These are phyloP conservation scores for Cutaneotrichosporon cavernicola DNA, from an alignment of 1,284 basidiomycete genomes.

Conservation along the genomic window DNA sequence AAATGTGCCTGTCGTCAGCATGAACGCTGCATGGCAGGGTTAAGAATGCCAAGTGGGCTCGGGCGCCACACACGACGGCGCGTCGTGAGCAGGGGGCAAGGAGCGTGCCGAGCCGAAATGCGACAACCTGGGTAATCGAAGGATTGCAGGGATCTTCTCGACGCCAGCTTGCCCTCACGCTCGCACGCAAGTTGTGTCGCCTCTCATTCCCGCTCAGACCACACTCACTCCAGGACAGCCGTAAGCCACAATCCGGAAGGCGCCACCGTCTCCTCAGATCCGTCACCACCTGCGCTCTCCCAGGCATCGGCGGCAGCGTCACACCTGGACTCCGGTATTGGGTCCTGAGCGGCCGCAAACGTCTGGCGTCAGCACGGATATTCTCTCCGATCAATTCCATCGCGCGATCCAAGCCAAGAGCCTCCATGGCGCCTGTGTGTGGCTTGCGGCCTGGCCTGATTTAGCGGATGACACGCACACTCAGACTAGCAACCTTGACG, in stretches of 20 bases:
- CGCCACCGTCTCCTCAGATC: constrained; percentile 56
- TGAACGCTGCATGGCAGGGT: background rate
- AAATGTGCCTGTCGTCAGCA: constrained; percentile 61
- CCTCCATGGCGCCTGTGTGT: background rate
- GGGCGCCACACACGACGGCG: too few species aligned
- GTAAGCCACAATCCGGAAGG: constrained; percentile 84
- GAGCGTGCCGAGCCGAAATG: background rate
- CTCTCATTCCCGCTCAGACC: background rate
- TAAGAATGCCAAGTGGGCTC: background rate
- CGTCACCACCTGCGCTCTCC: constrained; percentile 45
- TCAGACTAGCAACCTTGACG: constrained; percentile 43
- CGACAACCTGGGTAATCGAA: background rate
- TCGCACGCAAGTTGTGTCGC: background rate
- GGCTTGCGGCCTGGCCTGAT: background rate
- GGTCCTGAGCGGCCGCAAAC: constrained; percentile 29
- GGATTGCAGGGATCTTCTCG: background rate
- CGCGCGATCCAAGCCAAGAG: background rate
- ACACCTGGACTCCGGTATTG: background rate
- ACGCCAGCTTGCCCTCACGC: background rate
- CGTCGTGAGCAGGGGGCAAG: background rate
- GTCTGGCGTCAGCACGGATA: constrained; percentile 31
- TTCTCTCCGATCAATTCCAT: background rate
- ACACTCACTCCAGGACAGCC: constrained; percentile 82
- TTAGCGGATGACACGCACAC: constrained; percentile 36
- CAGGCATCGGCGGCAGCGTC: constrained; percentile 22